These are phyloP conservation scores for Ophiocordyceps polyrhachis-furcata DNA, from an alignment of 2,329 filamentous ascomycete genomes.

Conservation along the genomic window DNA sequence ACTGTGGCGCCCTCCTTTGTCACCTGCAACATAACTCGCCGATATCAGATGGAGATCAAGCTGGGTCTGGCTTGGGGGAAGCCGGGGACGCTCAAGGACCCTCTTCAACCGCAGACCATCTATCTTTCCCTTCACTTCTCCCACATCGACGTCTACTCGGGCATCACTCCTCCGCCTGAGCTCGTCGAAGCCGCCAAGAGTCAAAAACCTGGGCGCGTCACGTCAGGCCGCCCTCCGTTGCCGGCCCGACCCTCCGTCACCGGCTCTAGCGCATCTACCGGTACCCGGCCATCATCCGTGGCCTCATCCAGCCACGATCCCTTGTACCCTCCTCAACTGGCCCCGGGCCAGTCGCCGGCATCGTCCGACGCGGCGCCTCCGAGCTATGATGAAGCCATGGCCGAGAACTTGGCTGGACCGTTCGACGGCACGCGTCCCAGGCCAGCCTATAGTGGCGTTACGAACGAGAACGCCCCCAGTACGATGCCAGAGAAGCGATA, in stretches of 20 bases:
- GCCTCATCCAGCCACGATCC: conserved; percentile 22
- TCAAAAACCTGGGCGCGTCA: conserved; percentile 20
- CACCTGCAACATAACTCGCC: conserved; percentile 70
- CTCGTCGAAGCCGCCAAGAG: conserved; percentile 43
- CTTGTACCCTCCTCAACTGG: conserved; percentile 38
- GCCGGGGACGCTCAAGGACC: conserved; percentile 17
- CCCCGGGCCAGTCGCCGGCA: conserved; percentile 21
- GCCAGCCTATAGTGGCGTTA: conserved; percentile 48
- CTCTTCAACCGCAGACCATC: conserved; percentile 43
- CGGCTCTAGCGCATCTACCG: conserved; percentile 6
- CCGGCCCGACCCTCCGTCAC: conserved; percentile 6
- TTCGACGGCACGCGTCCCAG: conserved; percentile 42
- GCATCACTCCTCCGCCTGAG: conserved; percentile 61
- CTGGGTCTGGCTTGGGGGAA: conserved; percentile 61
- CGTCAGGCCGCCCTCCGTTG: conserved; percentile 13
- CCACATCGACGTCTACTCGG: conserved; percentile 62
- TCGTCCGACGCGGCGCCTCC: conserved; percentile 59
- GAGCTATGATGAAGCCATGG: conserved; percentile 87
- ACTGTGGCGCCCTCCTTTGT: conserved; percentile 74
- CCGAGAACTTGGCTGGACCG: conserved; percentile 50
- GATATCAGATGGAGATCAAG: conserved; percentile 68
- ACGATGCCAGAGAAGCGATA: conserved; percentile 24
- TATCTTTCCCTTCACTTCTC: conserved; percentile 63
- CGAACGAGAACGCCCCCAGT: conserved; percentile 39
- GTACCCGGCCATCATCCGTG: conserved; percentile 6